These are phyloP conservation scores for Talaromyces thailandensis DNA, from an alignment of 495 filamentous ascomycete species.

Conservation along the genomic window DNA sequence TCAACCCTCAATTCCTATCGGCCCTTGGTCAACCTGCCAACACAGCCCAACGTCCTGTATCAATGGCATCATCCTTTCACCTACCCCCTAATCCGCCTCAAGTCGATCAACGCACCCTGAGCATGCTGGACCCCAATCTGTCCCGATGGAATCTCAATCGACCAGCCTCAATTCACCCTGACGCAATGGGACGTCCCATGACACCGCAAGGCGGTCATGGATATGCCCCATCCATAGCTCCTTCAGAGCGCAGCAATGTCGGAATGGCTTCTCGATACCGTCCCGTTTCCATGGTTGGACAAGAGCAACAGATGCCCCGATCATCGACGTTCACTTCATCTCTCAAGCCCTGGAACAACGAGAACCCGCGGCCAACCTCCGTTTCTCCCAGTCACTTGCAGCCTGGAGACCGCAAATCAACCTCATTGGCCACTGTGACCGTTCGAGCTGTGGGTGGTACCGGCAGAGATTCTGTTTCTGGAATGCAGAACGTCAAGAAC, in stretches of 20 bases:
- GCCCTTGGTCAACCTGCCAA: constrained; percentile 12
- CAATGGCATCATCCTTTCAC: constrained; percentile 28
- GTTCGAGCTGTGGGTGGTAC: constrained; percentile 25
- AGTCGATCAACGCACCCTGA: constrained; percentile 55
- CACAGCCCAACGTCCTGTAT: constrained; percentile 28
- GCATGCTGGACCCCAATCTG: constrained; percentile 71
- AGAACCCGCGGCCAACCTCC: constrained; percentile 23
- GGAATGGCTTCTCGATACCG: constrained; percentile 88
- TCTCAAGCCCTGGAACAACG: constrained; percentile 39
- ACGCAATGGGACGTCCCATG: constrained; percentile 19
- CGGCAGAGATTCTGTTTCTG: constrained; percentile 19
- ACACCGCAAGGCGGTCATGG: constrained; percentile 25
- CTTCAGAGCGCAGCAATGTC: constrained; percentile 88
- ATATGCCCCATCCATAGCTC: constrained; percentile 74
- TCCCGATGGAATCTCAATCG: constrained; percentile 37
- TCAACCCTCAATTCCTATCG: constrained; percentile 10
- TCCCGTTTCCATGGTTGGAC: constrained; percentile 57
- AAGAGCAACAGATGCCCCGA: constrained; percentile 24
- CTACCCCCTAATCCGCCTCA: constrained; percentile 15
- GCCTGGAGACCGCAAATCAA: constrained; percentile 19
- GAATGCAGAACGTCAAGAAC: constrained; percentile 14
- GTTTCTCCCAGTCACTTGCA: constrained; percentile 13
- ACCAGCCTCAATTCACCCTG: constrained; percentile 18
- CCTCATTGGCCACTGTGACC: constrained; percentile 27
- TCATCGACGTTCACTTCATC: constrained; percentile 42